These are phyloP conservation scores for Crotalaria pallida DNA, from an alignment of 306 rosid genomes.

Conservation along the genomic window DNA sequence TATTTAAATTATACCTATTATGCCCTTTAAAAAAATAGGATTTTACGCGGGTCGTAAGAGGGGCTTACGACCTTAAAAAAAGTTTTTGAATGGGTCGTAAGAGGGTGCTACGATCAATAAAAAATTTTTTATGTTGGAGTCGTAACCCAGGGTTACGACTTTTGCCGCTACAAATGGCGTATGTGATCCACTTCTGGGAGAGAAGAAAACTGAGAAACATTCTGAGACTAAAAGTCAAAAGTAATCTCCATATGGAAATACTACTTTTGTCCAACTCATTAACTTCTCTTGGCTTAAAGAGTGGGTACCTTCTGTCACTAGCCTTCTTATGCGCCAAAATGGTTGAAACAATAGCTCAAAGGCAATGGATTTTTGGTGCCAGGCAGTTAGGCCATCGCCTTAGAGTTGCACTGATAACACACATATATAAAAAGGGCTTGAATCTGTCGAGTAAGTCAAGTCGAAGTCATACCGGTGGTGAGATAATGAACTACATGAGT, in stretches of 20 bases:
- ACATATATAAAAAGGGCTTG: slow-evolving; percentile 71
- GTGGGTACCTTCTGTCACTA: slow-evolving; percentile 68
- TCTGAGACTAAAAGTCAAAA: slow-evolving; percentile 15
- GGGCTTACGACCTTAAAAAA: too few relatives aligned
- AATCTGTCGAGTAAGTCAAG: slow-evolving; percentile 63
- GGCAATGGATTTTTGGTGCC: slow-evolving; percentile 97
- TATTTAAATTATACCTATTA: too few relatives aligned
- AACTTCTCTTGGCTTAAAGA: slow-evolving; percentile 74
- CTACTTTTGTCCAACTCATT: slow-evolving; percentile 62
- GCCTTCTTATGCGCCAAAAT: slow-evolving; percentile 69
- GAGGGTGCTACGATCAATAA: too few relatives aligned
- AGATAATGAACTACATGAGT: slow-evolving; percentile 92
- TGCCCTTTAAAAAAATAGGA: too few relatives aligned
- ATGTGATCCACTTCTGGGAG: slow-evolving; percentile 61
- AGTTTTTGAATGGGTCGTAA: too few relatives aligned
- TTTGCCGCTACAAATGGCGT: slow-evolving; percentile 25
- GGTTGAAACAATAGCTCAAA: slow-evolving; percentile 75
- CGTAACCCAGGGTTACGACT: too few relatives aligned
- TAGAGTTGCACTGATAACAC: slow-evolving; percentile 74
- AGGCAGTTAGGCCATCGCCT: slow-evolving; percentile 88
- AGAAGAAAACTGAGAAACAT: slow-evolving; percentile 31
- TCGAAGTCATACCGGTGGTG: slow-evolving; percentile 76
- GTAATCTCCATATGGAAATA: slow-evolving; percentile 63
- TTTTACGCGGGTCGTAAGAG: too few relatives aligned
- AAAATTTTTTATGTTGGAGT: too few relatives aligned